Evolutionary conservation across 495 filamentous ascomycete species (phyloP).

Genomic region (Xylaria grammica): DNA sequence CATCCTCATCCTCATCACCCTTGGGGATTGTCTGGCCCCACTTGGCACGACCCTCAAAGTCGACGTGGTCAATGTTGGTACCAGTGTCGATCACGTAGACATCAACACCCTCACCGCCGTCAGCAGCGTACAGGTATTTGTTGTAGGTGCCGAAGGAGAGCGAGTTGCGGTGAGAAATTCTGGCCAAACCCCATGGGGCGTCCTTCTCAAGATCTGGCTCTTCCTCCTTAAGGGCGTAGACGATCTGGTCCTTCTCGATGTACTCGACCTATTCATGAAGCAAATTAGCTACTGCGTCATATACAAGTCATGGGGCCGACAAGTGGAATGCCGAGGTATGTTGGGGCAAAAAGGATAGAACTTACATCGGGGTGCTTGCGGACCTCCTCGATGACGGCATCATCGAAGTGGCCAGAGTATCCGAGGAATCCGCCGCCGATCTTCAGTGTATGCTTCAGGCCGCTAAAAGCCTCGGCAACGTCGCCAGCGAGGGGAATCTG

Average conservation of each 20-base stretch:
- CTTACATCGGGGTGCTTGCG: constrained; percentile 97
- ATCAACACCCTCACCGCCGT: constrained; percentile 97
- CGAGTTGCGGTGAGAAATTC: constrained; percentile 91
- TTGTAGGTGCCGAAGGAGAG: constrained; percentile 92
- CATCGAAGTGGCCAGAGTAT: constrained; percentile 96
- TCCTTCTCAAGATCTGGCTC: constrained; percentile 74
- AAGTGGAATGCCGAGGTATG: background rate
- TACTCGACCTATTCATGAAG: constrained; percentile 77
- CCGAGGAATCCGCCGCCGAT: constrained; percentile 82
- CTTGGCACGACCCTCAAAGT: constrained; percentile 92
- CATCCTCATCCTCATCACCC: constrained; percentile 85
- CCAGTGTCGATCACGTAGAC: constrained; percentile 99
- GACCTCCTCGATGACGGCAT: constrained; percentile 88
- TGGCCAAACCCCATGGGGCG: constrained; percentile 96
- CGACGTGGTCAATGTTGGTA: constrained; percentile 89
- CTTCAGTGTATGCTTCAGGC: constrained; percentile 94
- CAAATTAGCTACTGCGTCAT: background rate
- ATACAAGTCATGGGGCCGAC: background rate
- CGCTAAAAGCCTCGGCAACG: constrained; percentile 73
- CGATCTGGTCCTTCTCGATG: constrained; percentile 91
- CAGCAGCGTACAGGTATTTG: constrained; percentile 92
- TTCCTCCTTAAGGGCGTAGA: constrained; percentile 65
- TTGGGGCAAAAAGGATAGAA: constrained; percentile 31
- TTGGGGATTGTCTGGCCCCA: constrained; percentile 97
- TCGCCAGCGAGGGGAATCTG: constrained; percentile 73